phyloP scores from a whole-genome alignment of 2,329 filamentous ascomycete genomes.

The Trichoderma harzianum region DNA sequence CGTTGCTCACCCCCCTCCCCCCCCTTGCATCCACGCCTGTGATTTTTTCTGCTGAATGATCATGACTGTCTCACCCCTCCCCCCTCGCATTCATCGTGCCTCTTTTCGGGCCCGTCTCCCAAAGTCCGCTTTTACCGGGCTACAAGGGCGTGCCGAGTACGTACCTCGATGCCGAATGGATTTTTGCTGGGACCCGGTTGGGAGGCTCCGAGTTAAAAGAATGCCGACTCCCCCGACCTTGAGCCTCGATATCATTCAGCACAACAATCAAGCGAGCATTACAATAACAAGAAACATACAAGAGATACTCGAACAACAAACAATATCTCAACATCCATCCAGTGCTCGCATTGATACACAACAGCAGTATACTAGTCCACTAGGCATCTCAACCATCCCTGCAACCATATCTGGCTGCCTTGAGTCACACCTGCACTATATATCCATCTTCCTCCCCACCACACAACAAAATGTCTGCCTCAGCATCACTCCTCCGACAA shows the following conservation, averaged over 20 bases:
- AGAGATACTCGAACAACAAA: neutral
- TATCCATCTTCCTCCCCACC: neutral
- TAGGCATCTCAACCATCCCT: slow-evolving; percentile 26
- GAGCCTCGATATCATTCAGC: slow-evolving; percentile 10
- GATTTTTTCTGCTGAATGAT: neutral
- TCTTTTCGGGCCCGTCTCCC: slow-evolving; percentile 16
- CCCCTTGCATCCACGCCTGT: neutral
- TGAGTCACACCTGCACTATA: slow-evolving; percentile 25
- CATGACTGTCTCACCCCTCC: slow-evolving; percentile 7
- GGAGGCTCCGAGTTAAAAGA: slow-evolving; percentile 25
- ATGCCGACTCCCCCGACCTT: slow-evolving; percentile 23
- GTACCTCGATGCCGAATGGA: slow-evolving; percentile 13
- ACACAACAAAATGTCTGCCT: slow-evolving; percentile 31
- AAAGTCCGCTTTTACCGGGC: slow-evolving; percentile 20
- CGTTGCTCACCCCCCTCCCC: neutral
- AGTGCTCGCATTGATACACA: neutral
- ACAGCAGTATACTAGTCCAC: neutral
- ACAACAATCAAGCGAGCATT: slow-evolving; percentile 2
- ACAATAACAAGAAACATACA: neutral
- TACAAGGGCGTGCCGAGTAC: slow-evolving; percentile 3
- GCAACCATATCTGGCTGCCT: slow-evolving; percentile 24
- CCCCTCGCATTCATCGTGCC: slow-evolving; percentile 16
- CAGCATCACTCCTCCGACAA: slow-evolving; percentile 31
- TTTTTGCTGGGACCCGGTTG: slow-evolving; percentile 8
- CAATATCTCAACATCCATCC: neutral